Conservation (phyloP, 257 asterid genomes). For the Eucommia ulmoides region DNA sequence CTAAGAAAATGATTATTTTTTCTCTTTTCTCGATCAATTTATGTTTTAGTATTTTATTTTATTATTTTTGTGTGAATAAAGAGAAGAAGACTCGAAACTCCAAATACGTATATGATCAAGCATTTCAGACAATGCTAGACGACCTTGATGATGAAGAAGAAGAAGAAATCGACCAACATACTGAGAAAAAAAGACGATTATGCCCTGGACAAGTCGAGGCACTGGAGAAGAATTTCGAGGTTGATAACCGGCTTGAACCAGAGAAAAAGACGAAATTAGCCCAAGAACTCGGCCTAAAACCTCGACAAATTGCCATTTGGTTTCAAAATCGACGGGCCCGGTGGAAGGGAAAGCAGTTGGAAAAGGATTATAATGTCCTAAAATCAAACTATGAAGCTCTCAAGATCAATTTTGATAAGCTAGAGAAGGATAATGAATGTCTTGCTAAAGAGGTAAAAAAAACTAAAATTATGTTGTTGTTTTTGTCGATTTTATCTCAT, state of each 20-base stretch:
- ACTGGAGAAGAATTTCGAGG: conserved; percentile 32
- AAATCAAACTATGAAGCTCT: conserved; percentile 31
- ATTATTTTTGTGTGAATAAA: no score
- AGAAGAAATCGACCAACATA: conserved; percentile 19
- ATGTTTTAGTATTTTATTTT: no score
- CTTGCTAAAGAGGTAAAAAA: conserved; percentile 24
- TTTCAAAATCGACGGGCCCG: conserved; percentile 46
- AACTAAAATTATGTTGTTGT: no score
- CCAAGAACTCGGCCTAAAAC: conserved; percentile 32
- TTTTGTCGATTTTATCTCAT: background rate
- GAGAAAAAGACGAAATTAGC: conserved; percentile 30
- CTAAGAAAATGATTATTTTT: no score
- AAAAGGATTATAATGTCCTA: conserved; percentile 28
- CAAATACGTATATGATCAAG: no score
- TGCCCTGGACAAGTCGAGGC: conserved; percentile 30
- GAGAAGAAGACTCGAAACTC: no score
- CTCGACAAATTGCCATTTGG: conserved; percentile 44
- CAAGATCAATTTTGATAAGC: conserved; percentile 18
- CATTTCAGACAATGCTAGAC: conserved; percentile 28
- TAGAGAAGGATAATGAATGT: conserved; percentile 22
- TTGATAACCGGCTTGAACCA: conserved; percentile 36
- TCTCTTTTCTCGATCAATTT: no score
- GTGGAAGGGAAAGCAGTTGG: conserved; percentile 36
- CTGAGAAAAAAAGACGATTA: conserved; percentile 33
- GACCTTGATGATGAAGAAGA: conserved; percentile 27